Percentiles rank a stretch among this genome's conserved stretches.
Conservation (phyloP, 164 flowering plant species). For the Amborella trichopoda region DNA sequence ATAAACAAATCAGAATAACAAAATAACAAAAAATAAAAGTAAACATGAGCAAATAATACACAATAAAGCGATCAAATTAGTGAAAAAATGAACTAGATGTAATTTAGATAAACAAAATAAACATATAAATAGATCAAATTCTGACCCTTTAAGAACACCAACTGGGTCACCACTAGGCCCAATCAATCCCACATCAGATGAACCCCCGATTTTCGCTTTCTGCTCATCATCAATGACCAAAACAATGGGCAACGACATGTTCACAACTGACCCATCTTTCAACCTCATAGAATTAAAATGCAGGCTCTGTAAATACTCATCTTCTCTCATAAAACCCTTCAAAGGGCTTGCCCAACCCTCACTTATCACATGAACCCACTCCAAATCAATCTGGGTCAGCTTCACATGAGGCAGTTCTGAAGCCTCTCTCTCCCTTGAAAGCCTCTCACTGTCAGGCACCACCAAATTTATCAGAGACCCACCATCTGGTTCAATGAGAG, state of each 20-base stretch:
- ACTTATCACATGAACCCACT: slow-evolving; percentile 87
- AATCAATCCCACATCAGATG: slow-evolving; percentile 42
- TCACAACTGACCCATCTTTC: slow-evolving; percentile 57
- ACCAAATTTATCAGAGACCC: slow-evolving; percentile 65
- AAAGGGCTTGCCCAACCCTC: slow-evolving; percentile 98
- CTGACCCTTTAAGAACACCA: slow-evolving; percentile 59
- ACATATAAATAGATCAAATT: not conserved
- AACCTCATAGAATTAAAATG: slow-evolving; percentile 63
- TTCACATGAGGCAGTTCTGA: slow-evolving; percentile 44
- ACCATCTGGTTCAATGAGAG: slow-evolving; percentile 91
- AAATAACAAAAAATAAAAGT: no score
- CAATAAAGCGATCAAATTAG: no score
- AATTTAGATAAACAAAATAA: not conserved
- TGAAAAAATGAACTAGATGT: not conserved
- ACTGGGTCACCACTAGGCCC: slow-evolving; percentile 52
- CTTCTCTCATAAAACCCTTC: slow-evolving; percentile 89
- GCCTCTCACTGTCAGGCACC: slow-evolving; percentile 57
- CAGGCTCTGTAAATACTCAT: slow-evolving; percentile 82
- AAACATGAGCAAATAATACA: no score
- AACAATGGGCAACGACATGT: slow-evolving; percentile 94
- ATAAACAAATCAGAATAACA: no score
- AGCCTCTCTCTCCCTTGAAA: slow-evolving; percentile 31
- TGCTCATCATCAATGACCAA: slow-evolving; percentile 67
- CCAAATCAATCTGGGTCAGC: slow-evolving; percentile 58
- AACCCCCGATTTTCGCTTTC: slow-evolving; percentile 50